Conservation (phyloP, 768 basidiomycete species). For the Gyrodon lividus region DNA sequence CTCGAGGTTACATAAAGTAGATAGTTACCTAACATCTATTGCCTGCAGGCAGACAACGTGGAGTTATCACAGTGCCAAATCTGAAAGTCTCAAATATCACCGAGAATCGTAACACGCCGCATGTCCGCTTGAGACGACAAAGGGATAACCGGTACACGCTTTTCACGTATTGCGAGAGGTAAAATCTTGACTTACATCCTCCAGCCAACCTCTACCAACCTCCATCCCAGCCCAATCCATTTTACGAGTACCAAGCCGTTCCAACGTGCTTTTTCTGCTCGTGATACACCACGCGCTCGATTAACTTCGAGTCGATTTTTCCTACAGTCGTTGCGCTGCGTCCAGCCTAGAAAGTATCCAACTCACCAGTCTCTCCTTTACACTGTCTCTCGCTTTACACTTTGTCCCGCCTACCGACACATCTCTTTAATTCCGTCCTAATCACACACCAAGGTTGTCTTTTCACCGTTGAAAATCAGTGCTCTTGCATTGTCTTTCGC, state of each 20-base stretch:
- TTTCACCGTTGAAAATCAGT: not conserved
- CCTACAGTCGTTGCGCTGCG: constrained; percentile 29
- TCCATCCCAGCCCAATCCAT: constrained; percentile 22
- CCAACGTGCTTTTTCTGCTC: constrained; percentile 24
- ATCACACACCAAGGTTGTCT: constrained; percentile 17
- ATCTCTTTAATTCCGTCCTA: constrained; percentile 20
- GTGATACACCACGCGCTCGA: constrained; percentile 41
- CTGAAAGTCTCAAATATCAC: constrained; percentile 50
- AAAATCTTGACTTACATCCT: constrained; percentile 38
- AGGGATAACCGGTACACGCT: constrained; percentile 55
- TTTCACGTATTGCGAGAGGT: constrained; percentile 46
- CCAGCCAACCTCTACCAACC: constrained; percentile 8
- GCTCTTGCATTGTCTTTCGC: not conserved
- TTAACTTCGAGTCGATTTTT: constrained; percentile 53
- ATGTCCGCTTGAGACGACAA: constrained; percentile 36
- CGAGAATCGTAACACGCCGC: constrained; percentile 33
- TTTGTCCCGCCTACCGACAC: constrained; percentile 13
- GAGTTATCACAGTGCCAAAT: constrained; percentile 45
- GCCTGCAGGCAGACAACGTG: constrained; percentile 84
- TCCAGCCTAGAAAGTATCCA: constrained; percentile 24
- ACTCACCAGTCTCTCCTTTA: constrained; percentile 38
- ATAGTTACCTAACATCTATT: constrained; percentile 40
- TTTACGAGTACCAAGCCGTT: constrained; percentile 28
- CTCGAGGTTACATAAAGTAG: constrained; percentile 45
- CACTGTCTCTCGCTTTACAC: constrained; percentile 29